Evolutionary conservation across 2,329 filamentous ascomycete genomes (phyloP).

Genomic region (Sarocladium kiliense): DNA sequence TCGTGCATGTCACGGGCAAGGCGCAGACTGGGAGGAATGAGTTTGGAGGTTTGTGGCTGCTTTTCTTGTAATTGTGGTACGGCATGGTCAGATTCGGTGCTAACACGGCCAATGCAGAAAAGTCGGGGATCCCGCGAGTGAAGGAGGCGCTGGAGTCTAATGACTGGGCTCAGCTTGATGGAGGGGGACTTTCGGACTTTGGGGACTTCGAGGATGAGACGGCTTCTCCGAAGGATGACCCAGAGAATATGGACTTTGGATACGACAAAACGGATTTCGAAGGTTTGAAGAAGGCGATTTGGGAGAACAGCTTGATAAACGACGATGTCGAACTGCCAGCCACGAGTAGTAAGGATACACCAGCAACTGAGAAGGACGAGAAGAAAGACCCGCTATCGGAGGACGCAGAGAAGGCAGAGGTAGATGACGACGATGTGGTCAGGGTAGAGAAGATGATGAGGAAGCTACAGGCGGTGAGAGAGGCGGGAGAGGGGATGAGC

Average conservation of each 20-base stretch:
- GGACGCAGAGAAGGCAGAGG: slow-evolving; percentile 17
- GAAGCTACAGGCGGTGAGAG: slow-evolving; percentile 56
- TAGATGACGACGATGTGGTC: slow-evolving; percentile 47
- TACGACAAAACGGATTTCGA: slow-evolving; percentile 49
- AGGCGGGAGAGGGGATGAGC: slow-evolving; percentile 53
- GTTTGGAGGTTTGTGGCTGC: slow-evolving; percentile 45
- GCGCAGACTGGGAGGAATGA: slow-evolving; percentile 43
- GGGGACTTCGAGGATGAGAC: slow-evolving; percentile 28
- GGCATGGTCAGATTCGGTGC: too few species aligned
- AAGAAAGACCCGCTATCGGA: slow-evolving; percentile 9
- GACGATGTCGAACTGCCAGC: slow-evolving; percentile 17
- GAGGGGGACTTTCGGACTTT: slow-evolving; percentile 22
- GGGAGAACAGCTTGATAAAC: slow-evolving; percentile 28
- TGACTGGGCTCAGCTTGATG: slow-evolving; percentile 48
- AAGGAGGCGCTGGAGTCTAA: slow-evolving; percentile 60
- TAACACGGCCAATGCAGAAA: slow-evolving; percentile 49
- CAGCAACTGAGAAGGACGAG: background rate
- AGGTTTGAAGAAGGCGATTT: slow-evolving; percentile 47
- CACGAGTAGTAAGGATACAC: slow-evolving; percentile 10
- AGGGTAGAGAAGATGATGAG: slow-evolving; percentile 60
- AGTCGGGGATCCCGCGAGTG: slow-evolving; percentile 52
- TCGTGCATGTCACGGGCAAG: slow-evolving; percentile 46
- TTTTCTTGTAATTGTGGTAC: too few species aligned
- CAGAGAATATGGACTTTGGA: slow-evolving; percentile 45
- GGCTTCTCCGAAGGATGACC: slow-evolving; percentile 30